phyloP scores from a whole-genome alignment of 495 filamentous ascomycete species.

The Hyaloscypha bicolor region DNA sequence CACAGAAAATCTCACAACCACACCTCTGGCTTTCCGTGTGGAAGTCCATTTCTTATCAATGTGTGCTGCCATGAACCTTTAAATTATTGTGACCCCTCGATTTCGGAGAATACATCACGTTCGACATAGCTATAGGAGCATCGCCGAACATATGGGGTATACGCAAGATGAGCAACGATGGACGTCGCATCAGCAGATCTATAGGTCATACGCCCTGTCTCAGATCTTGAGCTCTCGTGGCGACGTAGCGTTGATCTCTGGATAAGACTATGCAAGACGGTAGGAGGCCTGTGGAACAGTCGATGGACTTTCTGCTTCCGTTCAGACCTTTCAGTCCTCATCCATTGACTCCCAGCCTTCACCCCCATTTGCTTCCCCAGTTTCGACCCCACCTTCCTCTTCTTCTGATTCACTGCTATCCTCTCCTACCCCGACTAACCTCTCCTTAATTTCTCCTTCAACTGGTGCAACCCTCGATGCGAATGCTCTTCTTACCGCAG shows the following conservation, averaged over 20 bases:
- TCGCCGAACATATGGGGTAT: background rate
- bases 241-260: background rate
- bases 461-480: constrained; percentile 65
- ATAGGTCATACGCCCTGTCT: background rate
- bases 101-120: background rate
- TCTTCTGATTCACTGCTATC: constrained; percentile 62
- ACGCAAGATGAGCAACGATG: background rate
- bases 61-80: constrained; percentile 9
- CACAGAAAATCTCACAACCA: constrained; percentile 12
- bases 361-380: constrained; percentile 55
- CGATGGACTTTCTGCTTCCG: constrained; percentile 2
- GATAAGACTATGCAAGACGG: background rate
- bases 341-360: constrained; percentile 92
- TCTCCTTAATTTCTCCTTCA: constrained; percentile 72
- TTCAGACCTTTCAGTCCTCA: constrained; percentile 58
- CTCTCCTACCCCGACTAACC: constrained; percentile 68
- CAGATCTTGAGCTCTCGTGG: constrained; percentile 5
- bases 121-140: background rate
- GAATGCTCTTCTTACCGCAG: constrained; percentile 84
- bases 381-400: constrained; percentile 50
- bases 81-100: constrained; percentile 9
- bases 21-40: constrained; percentile 10
- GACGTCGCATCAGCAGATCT: constrained; percentile 7
- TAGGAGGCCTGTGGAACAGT: background rate
- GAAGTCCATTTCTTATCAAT: constrained; percentile 3